Conservation (phyloP, 2,329 filamentous ascomycete genomes). For the Metarhizium sp. region DNA sequence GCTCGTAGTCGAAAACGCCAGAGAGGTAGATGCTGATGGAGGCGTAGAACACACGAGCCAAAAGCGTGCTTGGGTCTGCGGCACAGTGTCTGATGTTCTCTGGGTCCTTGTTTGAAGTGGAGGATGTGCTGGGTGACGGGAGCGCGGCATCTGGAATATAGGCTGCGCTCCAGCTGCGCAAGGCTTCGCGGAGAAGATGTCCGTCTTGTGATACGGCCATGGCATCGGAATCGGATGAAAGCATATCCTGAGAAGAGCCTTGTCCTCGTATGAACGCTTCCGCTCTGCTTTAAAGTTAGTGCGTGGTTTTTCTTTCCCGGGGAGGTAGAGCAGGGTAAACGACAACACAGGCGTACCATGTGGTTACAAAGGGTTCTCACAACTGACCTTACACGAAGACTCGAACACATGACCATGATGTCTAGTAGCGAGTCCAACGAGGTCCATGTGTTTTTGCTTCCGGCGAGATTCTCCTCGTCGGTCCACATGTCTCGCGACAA, state of each 20-base stretch:
- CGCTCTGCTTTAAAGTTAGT: neutral
- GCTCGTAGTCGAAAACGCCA: conserved; percentile 26
- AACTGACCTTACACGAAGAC: conserved; percentile 19
- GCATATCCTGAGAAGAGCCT: neutral
- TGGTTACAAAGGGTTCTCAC: neutral
- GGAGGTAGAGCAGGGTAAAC: neutral
- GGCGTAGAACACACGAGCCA: conserved; percentile 17
- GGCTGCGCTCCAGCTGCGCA: conserved; percentile 8
- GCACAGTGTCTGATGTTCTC: neutral
- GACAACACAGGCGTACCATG: neutral
- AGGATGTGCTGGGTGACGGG: neutral
- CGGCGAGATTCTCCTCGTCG: neutral
- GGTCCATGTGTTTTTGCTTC: neutral
- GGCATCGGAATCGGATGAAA: neutral
- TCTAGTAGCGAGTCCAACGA: conserved; percentile 18
- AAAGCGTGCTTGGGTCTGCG: conserved; percentile 8
- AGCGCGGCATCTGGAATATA: neutral
- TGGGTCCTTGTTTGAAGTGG: neutral
- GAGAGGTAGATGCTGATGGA: conserved; percentile 28
- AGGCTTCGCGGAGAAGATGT: conserved; percentile 3
- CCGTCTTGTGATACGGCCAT: conserved; percentile 5
- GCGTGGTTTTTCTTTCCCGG: neutral
- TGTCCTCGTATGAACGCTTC: neutral
- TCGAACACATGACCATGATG: conserved; percentile 21
- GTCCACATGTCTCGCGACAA: conserved; percentile 2